phyloP scores from a whole-genome alignment of 768 basidiomycete genomes.

The Stropharia rugosoannulata region DNA sequence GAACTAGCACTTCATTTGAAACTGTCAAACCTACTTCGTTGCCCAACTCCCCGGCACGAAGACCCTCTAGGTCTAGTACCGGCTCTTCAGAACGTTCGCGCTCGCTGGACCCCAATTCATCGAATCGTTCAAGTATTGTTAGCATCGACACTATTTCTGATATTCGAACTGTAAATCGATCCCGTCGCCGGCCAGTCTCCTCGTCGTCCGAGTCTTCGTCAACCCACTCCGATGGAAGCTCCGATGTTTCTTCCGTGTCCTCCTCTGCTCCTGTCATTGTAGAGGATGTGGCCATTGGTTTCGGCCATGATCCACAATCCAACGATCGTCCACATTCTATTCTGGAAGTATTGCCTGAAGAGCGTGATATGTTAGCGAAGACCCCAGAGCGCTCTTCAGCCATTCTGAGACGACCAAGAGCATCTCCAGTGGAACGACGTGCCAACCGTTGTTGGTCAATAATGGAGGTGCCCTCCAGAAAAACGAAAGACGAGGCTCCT shows the following conservation, averaged over 20 bases:
- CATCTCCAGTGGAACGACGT: constrained; percentile 19
- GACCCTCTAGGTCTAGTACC: constrained; percentile 4
- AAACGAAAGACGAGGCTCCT: neutral
- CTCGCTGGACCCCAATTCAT: constrained; percentile 15
- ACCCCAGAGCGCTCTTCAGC: constrained; percentile 15
- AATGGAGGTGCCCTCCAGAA: constrained; percentile 17
- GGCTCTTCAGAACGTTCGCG: constrained; percentile 5
- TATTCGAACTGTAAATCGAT: constrained; percentile 2
- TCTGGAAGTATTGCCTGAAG: constrained; percentile 54
- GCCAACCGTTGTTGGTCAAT: constrained; percentile 28
- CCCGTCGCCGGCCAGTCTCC: constrained; percentile 36
- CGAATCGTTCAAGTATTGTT: constrained; percentile 15
- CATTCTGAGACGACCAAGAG: constrained; percentile 15
- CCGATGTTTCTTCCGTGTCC: constrained; percentile 26
- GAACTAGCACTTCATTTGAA: constrained; percentile 6
- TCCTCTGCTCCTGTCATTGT: constrained; percentile 32
- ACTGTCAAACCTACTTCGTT: constrained; percentile 11
- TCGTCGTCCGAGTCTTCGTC: constrained; percentile 37
- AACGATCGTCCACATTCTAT: constrained; percentile 29
- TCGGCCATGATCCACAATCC: constrained; percentile 41
- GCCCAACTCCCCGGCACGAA: constrained; percentile 15
- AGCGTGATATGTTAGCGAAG: constrained; percentile 36
- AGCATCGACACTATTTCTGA: constrained; percentile 14
- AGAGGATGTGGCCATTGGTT: constrained; percentile 39
- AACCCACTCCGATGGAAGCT: constrained; percentile 32